Base-by-base conservation (phyloP, 768 basidiomycete species). In the Tubosaeta brunneosetosa region DNA sequence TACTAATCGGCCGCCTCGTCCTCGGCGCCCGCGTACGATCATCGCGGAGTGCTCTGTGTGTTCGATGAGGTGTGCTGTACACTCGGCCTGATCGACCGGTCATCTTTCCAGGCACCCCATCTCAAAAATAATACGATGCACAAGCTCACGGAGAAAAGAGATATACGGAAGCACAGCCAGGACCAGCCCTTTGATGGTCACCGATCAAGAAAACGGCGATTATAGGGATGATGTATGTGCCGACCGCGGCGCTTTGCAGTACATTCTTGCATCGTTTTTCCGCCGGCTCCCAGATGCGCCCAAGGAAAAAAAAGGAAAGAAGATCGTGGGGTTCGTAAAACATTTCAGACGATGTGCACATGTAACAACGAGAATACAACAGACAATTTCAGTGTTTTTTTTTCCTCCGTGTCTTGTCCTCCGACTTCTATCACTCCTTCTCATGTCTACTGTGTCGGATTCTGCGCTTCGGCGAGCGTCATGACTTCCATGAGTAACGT, bases 401-500 rank as follows among this genome's bases (percentile, higher is more conserved):
- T 25, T 26, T 22, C 27, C 29, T 43, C 25, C 13, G 14, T 14
- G 14, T 43, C 13, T 25, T 41, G 11, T 43, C 26, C 38, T 40
- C 42, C 25, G 11, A 41, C 22, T 2, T 32, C 22, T 10, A 31
- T 16, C 10, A 16, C 27, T 38, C 26, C 13, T 29, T 19, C 41
- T 9, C 33, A 11, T 32, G 4, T 41, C 51, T 22, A 60, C 56
- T 63, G 49, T 2, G 54, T 33, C 26, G 47, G 51, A n/a, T 34
- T 50, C 26, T 60, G 62, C 12, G 58, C 26, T 58, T 86, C 85
- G 27, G 88, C 88, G 63, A 79, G 74, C 47, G 78, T 75, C 87
- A 91, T 89, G 53, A 91, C 81, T 63, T 93, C 90, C 87, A 91
- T 91, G 51, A 92, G 77, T 49, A 84, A 62, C 2, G 87, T 86